phyloP scores from a whole-genome alignment of 257 asterid genomes.

The Solanum lignicaule region DNA sequence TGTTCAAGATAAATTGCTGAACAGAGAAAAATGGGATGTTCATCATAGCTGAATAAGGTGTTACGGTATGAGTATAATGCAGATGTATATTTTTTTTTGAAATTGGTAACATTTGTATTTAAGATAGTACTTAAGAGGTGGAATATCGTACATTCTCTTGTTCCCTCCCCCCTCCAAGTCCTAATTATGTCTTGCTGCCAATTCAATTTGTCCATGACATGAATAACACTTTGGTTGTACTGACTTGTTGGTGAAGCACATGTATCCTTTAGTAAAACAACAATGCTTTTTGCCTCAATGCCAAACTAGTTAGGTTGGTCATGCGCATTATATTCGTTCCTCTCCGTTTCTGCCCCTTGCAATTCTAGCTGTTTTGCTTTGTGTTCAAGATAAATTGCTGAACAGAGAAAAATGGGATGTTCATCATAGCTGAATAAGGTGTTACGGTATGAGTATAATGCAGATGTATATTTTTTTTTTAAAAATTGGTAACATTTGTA shows the following conservation, averaged over 20 bases:
- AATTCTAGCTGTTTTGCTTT: background rate
- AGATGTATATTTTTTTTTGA: background rate
- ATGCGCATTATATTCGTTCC: background rate
- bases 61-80: background rate
- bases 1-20: background rate
- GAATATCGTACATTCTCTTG: background rate
- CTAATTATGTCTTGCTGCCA: background rate
- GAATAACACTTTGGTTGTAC: background rate
- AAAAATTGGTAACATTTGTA: background rate
- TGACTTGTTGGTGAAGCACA: background rate
- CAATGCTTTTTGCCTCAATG: background rate
- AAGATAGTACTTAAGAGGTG: background rate
- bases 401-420: background rate
- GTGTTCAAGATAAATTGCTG: background rate
- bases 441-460: background rate
- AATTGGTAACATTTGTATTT: too few relatives aligned
- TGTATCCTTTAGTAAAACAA: background rate
- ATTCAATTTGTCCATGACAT: background rate
- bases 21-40: background rate
- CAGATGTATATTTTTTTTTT: background rate
- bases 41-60: background rate
- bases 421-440: background rate
- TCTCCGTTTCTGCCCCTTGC: background rate
- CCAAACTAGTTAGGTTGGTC: background rate
- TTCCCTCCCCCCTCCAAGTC: background rate